Base-by-base conservation (phyloP, 139 green algal species). In the Tetradesmus lagerheimii region DNA sequence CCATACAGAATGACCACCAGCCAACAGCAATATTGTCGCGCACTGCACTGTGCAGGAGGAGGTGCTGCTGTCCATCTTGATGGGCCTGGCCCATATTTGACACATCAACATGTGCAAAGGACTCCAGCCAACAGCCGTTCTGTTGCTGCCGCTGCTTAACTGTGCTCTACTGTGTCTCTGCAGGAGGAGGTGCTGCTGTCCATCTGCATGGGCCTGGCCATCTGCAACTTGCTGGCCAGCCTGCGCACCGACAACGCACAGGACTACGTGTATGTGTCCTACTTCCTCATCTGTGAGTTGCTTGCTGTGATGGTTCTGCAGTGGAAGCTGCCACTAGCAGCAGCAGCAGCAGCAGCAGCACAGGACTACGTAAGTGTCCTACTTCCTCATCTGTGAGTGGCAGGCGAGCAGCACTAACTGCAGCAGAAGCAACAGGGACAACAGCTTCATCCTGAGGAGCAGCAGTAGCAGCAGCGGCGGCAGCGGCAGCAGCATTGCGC, bases 101-200 rank as follows among this genome's bases (percentile, higher is more conserved):
- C 8, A 62, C 47, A 62, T 62, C 2, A 2, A 62, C 47, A n/a
- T n/a, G n/a, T n/a, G n/a, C n/a, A n/a, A n/a, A n/a, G n/a, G n/a
- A n/a, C n/a, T n/a, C n/a, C n/a, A 62, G 47, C 12, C 1, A 62
- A 23, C 47, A 62, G 6, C 47, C 41, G 0, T n/a, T 79, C 31
- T 38, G 71, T n/a, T 79, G 71, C 71, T 39, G 71, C 71, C 20
- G 71, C 71, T 29, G n/a, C 71, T 53, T n/a, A n/a, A 35, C 34
- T 79, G 31, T n/a, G 41, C 76, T 78, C 50, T 67, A 8, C 29
- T 64, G 35, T 80, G 9, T 23, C 37, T 20, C 31, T 90, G 89
- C 94, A 98, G 95, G 95, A 97, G 91, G 96, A 98, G 92, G 75
- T 93, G 27, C 77, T 97, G 86, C 91, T 98, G 71, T 92, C 93